Evolutionary conservation across 352 stramenopile genomes (phyloP), one percentile per base, ranked within the genome.

Genomic region (Saprolegnia parasitica): DNA sequence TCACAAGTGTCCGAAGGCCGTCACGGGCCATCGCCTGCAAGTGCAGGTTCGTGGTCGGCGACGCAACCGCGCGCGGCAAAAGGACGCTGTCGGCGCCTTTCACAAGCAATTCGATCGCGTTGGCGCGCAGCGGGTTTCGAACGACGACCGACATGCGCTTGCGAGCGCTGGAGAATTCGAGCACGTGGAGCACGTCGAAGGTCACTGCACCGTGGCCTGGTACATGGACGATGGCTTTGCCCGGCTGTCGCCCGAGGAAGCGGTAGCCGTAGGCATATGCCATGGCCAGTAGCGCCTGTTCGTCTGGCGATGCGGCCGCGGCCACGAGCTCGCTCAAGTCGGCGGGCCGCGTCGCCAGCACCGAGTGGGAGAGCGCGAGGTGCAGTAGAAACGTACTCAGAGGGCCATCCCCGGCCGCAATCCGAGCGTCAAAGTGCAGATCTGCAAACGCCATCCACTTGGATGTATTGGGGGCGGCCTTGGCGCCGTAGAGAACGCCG

Each of bases 41-140:
- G 39, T 95, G 80, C 20, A 89, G 72, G 50, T 85, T 80, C 26
- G 78, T 81, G 26, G 82, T 68, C 20, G 76, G 77, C 15, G 74
- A 77, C n/a, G 78, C 78, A 67, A 24, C 52, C 3, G 77, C 81
- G 6, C 86, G 82, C 23, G 81, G 78, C 20, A 94, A 73, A 74
- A 96, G 91, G 13, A 95, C 81, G 67, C 87, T 95, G 72, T 96
- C 88, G 8, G 87, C 86, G 1, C 87, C 87, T 62, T 96, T 96
- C 21, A 23, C 40, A 20, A 61, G 55, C 23, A 70, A 18, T 9
- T 61, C 46, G 16, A 70, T 62, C 4, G 3, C 18, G 54, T n/a
- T 20, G 29, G 47, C 54, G 18, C 9, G 13, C n/a, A 70, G 50
- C 18, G 32, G 24, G 11, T 67, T 56, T 49, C 55, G 46, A 21